Base-by-base conservation (phyloP, 805 yeast species). In the Metschnikowia lochheadii region DNA sequence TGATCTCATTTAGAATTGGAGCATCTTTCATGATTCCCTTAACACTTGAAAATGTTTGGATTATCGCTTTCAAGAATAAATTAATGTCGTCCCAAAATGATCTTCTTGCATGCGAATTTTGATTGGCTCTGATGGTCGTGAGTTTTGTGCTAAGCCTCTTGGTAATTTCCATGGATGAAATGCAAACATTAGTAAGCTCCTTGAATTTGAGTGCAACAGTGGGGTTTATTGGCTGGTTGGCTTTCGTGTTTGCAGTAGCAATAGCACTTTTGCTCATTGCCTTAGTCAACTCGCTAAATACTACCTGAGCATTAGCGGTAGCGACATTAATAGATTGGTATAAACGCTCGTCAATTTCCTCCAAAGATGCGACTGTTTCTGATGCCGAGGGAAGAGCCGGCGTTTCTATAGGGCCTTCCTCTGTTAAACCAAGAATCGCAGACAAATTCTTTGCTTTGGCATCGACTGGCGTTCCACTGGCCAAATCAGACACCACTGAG, bases 81-180 rank as follows among this genome's bases (percentile, higher is more conserved):
- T 88, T 90, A 33, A 89, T 85, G 56, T 87, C 91, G 56, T 92
- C 97, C 82, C 94, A 91, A 48, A 92, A 82, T 56, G 76, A 75
- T 51, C 80, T 76, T 54, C 87, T 82, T 34, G 84, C 85, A 6
- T 67, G 61, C 3, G 64, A 60, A 5, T 77, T 76, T 6, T 79
- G 73, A 39, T 76, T 81, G 15, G 75, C 67, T 33, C 82, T 65
- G 32, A 82, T 75, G 2, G 77, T 68, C 11, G 73, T 69, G 46
- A 91, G 70, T 48, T 83, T 78, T 13, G 70, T 70, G 51, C 79
- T 79, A 44, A 89, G 75, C 51, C 83, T 70, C 55, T 84, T 83
- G 8, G 96, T 87, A 39, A 86, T 79, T n/a, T 89, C 96, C 79
- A 87, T 84, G 1, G 96, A 87, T 17, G 82, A 73, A 49, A 87